Percentiles rank a stretch among this genome's conserved stretches.
Evolutionary conservation across 192 early-diverging fungal genomes (phyloP).

Genomic region (Entomortierella parvispora): DNA sequence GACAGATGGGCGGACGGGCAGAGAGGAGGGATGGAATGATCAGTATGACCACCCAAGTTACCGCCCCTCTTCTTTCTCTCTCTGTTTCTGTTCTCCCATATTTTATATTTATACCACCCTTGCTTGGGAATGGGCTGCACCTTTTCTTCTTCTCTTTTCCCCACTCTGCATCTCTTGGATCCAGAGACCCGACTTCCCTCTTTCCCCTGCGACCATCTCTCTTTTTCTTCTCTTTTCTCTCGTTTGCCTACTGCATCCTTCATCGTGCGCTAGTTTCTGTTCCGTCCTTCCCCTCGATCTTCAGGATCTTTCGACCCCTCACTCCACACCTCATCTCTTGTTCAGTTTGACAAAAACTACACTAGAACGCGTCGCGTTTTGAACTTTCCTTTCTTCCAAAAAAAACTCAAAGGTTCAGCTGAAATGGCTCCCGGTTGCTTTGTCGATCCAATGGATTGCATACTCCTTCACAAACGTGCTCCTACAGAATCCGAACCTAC

Average conservation of each 20-base stretch:
- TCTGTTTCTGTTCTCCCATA: background rate
- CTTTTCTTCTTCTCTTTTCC: background rate
- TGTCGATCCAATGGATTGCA: constrained; percentile 43
- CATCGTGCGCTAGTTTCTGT: too few species aligned
- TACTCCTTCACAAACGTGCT: constrained; percentile 11
- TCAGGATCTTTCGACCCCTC: too few species aligned
- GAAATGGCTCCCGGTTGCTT: constrained; percentile 30
- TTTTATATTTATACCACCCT: background rate
- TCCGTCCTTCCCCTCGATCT: too few species aligned
- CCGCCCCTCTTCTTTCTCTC: too few species aligned
- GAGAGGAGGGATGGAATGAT: background rate
- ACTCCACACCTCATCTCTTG: background rate
- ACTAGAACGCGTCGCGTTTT: background rate
- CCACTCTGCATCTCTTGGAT: background rate
- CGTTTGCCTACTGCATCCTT: background rate
- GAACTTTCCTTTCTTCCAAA: background rate
- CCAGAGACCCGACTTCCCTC: constrained; percentile 3
- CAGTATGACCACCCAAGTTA: too few species aligned
- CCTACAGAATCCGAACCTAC: background rate
- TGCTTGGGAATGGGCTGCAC: background rate
- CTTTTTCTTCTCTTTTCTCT: background rate
- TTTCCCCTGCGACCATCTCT: background rate
- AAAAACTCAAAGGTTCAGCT: too few species aligned
- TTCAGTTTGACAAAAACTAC: constrained; percentile 3
- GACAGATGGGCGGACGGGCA: background rate